Evolutionary conservation across 306 rosid species (phyloP).

Genomic region (Calophaca sinica): DNA sequence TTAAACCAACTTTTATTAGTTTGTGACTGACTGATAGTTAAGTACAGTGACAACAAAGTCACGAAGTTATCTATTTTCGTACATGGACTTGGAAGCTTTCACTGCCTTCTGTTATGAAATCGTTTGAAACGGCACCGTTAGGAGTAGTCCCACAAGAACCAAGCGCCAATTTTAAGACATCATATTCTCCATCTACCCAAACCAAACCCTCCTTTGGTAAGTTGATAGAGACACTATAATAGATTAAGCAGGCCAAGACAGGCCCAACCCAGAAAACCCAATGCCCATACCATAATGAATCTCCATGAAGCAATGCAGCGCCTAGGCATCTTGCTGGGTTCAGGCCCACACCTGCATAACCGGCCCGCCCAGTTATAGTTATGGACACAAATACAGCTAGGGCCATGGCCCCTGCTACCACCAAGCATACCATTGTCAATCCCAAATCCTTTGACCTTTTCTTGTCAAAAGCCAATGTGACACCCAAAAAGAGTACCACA

Average conservation of each 20-base stretch:
- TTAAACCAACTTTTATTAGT: not conserved
- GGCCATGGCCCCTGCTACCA: constrained; percentile 66
- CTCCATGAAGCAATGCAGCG: constrained; percentile 65
- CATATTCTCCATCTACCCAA: constrained; percentile 50
- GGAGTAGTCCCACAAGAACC: constrained; percentile 16
- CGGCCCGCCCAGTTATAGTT: constrained; percentile 57
- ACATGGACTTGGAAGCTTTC: not conserved
- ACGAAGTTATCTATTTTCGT: constrained; percentile 4
- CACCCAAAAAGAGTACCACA: constrained; percentile 71
- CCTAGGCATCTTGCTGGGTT: constrained; percentile 84
- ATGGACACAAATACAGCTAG: constrained; percentile 71
- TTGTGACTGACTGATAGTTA: not conserved
- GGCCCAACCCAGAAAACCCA: constrained; percentile 92
- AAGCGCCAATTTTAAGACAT: constrained; percentile 42
- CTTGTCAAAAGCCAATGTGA: constrained; percentile 72
- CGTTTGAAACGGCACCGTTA: not conserved
- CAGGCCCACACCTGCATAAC: constrained; percentile 75
- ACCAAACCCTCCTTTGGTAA: constrained; percentile 53
- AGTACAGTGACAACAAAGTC: not conserved
- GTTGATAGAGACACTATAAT: constrained; percentile 57
- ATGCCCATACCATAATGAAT: constrained; percentile 72
- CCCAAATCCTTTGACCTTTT: constrained; percentile 64
- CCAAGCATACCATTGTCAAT: constrained; percentile 58
- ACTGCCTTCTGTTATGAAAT: not conserved
- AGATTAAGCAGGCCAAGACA: constrained; percentile 62